Base-by-base conservation (phyloP, 202 grass and related monocot species). In the Dendrocalamus latiflorus region DNA sequence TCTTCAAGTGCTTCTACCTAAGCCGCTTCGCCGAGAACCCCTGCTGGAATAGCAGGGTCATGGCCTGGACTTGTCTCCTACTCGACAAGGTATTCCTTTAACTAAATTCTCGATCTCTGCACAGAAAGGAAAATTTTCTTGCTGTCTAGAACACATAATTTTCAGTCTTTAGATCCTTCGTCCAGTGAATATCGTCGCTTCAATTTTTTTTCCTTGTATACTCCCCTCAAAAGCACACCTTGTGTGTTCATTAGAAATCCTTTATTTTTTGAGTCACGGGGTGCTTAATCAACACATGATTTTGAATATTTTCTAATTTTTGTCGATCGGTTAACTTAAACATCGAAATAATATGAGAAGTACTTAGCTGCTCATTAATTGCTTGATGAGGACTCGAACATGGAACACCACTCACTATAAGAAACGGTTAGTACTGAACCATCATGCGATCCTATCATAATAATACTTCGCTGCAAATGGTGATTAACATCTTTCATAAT, bases 1-100 rank as follows among this genome's bases (percentile, higher is more conserved):
- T 94, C 14, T 64, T 94, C 48, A 89, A 66, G 77, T 94, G 92
- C 84, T 20, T 86, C 77, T 90, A 88, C 86, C 37, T 85, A 16
- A 37, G 64, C 61, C 85, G 84, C 51, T 72, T 70, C 77, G 75
- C 39, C 71, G 72, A 65, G 17, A 85, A 37, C 76, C 45, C 72
- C 14, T 83, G 87, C 79, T 77, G 83, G 55, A 78, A 20, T 42
- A 77, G 75, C 81, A 83, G 50, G 76, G 77, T 54, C 3, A 2
- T 82, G 53, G 87, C 92, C 3, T 94, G 92, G 92, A 24, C 70
- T 22, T 94, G 87, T 69, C 80, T 94, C 42, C 63, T 92, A 22
- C 84, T 94, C 70, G 92, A 94, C 70, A 84, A 94, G 92, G 92
- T 92, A 85, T 58, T 12, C n/a, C 55, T 58, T 58, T 13, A 58